Percentiles rank a stretch among this genome's conserved stretches.
These are phyloP conservation scores for Dictyostelium citrinum DNA, from an alignment of 78 protist species.

Conservation along the genomic window DNA sequence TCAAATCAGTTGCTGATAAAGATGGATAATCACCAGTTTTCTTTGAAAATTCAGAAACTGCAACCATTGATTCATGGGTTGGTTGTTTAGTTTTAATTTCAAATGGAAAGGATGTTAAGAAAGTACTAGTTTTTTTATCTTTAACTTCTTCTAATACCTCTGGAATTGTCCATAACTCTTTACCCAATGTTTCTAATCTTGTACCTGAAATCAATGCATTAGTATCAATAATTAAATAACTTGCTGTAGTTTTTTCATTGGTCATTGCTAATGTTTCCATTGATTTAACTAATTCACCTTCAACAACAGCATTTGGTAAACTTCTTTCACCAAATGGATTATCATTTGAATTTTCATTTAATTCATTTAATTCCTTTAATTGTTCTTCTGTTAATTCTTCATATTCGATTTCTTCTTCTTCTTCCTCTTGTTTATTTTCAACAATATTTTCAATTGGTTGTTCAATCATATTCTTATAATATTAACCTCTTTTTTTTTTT, in stretches of 20 bases:
- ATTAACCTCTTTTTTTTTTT: neutral
- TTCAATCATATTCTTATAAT: neutral
- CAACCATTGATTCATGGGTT: constrained; percentile 36
- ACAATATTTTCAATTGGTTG: neutral
- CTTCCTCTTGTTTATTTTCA: neutral
- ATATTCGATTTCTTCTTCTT: neutral
- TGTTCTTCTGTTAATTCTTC: constrained; percentile 75
- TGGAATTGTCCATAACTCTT: constrained; percentile 64
- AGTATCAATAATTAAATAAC: constrained; percentile 75
- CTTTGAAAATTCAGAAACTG: constrained; percentile 63
- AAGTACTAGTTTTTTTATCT: constrained; percentile 41
- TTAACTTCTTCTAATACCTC: constrained; percentile 79
- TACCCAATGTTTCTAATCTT: constrained; percentile 68
- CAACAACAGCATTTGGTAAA: neutral
- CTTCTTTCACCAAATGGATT: constrained; percentile 10
- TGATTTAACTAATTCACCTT: neutral
- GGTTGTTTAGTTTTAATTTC: constrained; percentile 78
- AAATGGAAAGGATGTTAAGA: constrained; percentile 41
- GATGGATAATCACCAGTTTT: constrained; percentile 84
- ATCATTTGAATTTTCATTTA: neutral
- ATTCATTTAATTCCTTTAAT: constrained; percentile 39
- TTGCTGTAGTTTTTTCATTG: constrained; percentile 50
- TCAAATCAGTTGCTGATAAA: constrained; percentile 79
- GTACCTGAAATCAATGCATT: constrained; percentile 62
- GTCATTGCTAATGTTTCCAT: constrained; percentile 42